phyloP scores from a whole-genome alignment of 805 yeast species.

The Blastobotrys robertii region DNA sequence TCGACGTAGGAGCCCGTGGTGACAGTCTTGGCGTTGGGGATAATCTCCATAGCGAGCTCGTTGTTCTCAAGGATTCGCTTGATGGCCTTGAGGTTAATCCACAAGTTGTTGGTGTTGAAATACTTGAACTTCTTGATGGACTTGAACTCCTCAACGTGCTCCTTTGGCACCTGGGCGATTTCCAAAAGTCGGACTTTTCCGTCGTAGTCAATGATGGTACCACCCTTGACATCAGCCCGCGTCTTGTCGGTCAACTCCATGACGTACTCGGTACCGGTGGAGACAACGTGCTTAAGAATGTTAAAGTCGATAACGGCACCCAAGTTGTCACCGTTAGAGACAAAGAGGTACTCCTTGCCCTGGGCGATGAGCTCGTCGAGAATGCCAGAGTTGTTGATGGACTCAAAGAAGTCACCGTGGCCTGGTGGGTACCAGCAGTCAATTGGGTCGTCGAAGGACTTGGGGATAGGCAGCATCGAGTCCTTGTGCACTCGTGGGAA shows the following conservation, averaged over 20 bases:
- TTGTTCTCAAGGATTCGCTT: constrained; percentile 82
- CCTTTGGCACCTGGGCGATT: constrained; percentile 97
- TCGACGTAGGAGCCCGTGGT: constrained; percentile 60
- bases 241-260: constrained; percentile 99
- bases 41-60: constrained; percentile 81
- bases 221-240: constrained; percentile 99
- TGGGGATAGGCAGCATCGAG: constrained; percentile 92
- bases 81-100: constrained; percentile 93
- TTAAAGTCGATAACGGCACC: constrained; percentile 96
- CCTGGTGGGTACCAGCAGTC: constrained; percentile 99
- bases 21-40: constrained; percentile 86
- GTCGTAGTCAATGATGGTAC: constrained; percentile 92
- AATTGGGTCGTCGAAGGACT: constrained; percentile 56
- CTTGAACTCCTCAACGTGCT: constrained; percentile 96
- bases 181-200: constrained; percentile 91
- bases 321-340: constrained; percentile 95
- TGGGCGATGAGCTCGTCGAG: constrained; percentile 79
- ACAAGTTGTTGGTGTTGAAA: constrained; percentile 95
- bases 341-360: constrained; percentile 91
- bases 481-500: constrained; percentile 94
- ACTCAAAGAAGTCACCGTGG: constrained; percentile 95
- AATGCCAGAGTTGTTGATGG: constrained; percentile 82
- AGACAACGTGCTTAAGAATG: constrained; percentile 87
- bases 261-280: constrained; percentile 83
- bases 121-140: constrained; percentile 95